These are phyloP conservation scores for Neoascochyta sp. DNA, from an alignment of 2,329 filamentous ascomycete genomes.

Conservation along the genomic window DNA sequence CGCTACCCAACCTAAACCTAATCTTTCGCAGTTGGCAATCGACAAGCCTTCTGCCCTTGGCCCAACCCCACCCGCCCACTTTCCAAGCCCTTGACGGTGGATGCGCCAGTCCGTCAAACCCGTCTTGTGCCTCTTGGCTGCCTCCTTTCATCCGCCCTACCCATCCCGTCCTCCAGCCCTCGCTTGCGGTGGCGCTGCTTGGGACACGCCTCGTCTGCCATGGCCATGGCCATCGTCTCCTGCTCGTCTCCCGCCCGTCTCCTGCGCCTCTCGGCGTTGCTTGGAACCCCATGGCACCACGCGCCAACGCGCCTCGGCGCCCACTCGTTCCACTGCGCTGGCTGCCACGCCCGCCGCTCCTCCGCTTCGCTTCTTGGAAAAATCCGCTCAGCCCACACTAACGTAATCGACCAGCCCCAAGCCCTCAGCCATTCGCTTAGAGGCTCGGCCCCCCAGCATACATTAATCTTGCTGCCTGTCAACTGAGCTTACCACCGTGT, in stretches of 20 bases:
- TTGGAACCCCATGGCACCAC: constrained; percentile 6
- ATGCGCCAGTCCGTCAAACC: constrained; percentile 16
- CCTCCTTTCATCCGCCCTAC: too few relatives aligned
- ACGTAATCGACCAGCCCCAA: constrained; percentile 23
- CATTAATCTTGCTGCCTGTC: constrained; percentile 30
- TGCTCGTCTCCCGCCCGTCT: constrained; percentile 11
- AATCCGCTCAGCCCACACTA: constrained; percentile 30
- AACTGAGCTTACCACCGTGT: constrained; percentile 37
- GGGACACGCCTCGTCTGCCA: constrained; percentile 1
- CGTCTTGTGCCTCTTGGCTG: constrained; percentile 27
- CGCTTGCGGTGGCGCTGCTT: constrained; percentile 3
- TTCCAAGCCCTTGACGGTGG: constrained; percentile 18
- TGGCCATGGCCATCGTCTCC: not conserved
- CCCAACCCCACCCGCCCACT: constrained; percentile 17
- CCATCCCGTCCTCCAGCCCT: too few relatives aligned
- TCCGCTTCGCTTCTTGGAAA: constrained; percentile 20
- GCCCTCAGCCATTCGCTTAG: constrained; percentile 22
- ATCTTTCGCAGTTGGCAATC: constrained; percentile 32
- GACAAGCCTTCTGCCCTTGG: constrained; percentile 37
- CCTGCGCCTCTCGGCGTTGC: constrained; percentile 14
- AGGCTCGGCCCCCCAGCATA: constrained; percentile 17
- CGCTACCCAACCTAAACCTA: constrained; percentile 33
- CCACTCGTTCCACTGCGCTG: constrained; percentile 11
- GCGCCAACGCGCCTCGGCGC: constrained; percentile 3
- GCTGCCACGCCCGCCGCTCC: constrained; percentile 5